Conservation (phyloP, 345 rosid genomes). For the Murraya paniculata region DNA sequence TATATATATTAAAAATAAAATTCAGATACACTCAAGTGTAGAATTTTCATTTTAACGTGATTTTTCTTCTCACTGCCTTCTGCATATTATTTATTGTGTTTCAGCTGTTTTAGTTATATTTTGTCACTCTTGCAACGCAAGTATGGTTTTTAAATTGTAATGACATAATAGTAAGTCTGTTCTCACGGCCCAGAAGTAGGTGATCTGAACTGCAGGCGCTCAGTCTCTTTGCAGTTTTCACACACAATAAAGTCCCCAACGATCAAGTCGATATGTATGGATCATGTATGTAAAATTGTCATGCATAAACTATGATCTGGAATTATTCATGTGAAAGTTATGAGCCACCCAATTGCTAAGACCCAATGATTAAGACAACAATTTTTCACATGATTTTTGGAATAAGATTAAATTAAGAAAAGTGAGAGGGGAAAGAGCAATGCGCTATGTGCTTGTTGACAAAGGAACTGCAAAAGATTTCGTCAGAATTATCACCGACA, state of each 20-base stretch:
- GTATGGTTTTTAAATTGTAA: no score
- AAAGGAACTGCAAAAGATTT: not conserved
- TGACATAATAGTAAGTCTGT: no score
- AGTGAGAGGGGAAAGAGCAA: not conserved
- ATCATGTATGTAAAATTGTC: not conserved
- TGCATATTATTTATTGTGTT: not conserved
- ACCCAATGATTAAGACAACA: not conserved
- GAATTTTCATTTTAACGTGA: not conserved
- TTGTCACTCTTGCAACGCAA: no score
- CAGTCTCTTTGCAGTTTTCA: not conserved
- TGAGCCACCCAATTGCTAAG: slow-evolving; percentile 1
- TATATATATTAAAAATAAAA: not conserved
- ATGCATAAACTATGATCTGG: not conserved
- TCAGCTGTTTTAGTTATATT: not conserved
- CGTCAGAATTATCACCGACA: not conserved
- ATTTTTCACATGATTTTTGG: not conserved
- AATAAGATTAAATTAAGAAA: not conserved
- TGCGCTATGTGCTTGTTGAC: not conserved
- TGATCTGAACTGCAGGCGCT: not conserved
- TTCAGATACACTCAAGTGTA: not conserved
- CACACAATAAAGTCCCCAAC: not conserved
- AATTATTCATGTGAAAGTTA: not conserved
- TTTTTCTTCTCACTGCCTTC: not conserved
- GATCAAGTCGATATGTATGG: not conserved
- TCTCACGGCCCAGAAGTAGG: not conserved